Percentiles rank a stretch among this genome's conserved stretches.
These are phyloP conservation scores for Leccinum pellstonianum DNA, from an alignment of 768 basidiomycete species.

Conservation along the genomic window DNA sequence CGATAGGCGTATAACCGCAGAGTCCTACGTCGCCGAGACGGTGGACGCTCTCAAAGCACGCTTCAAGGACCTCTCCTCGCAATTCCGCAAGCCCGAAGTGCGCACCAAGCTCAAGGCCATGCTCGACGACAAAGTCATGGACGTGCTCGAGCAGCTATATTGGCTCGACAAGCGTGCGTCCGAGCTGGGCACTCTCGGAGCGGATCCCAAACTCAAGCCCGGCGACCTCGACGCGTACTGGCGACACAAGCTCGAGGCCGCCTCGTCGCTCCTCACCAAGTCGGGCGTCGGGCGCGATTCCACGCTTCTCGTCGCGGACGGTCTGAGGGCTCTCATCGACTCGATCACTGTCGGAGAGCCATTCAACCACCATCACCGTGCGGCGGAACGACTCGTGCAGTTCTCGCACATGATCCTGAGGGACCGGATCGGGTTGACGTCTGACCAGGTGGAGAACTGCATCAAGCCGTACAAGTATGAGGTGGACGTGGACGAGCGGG, in stretches of 20 bases:
- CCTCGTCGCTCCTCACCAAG: slow-evolving; percentile 90
- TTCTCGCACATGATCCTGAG: slow-evolving; percentile 92
- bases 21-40: slow-evolving; percentile 97
- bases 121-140: slow-evolving; percentile 96
- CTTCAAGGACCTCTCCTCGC: slow-evolving; percentile 81
- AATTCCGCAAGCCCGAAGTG: slow-evolving; percentile 88
- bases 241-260: slow-evolving; percentile 95
- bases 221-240: slow-evolving; percentile 88
- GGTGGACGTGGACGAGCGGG: slow-evolving; percentile 87
- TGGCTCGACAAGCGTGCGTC: slow-evolving; percentile 88
- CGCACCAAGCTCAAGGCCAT: slow-evolving; percentile 85
- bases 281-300: slow-evolving; percentile 94
- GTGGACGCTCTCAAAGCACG: slow-evolving; percentile 88
- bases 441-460: slow-evolving; percentile 98
- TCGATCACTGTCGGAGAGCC: slow-evolving; percentile 87
- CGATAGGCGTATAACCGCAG: slow-evolving; percentile 89
- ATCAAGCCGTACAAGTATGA: slow-evolving; percentile 99
- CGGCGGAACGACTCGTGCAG: slow-evolving; percentile 85
- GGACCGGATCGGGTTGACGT: slow-evolving; percentile 90
- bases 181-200: slow-evolving; percentile 70
- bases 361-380: slow-evolving; percentile 85
- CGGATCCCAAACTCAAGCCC: slow-evolving; percentile 65
- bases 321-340: slow-evolving; percentile 85
- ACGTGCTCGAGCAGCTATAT: slow-evolving; percentile 94
- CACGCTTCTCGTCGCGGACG: slow-evolving; percentile 92